Base-by-base conservation (phyloP, 2,329 filamentous ascomycete species). In the Gyromitra esculenta region DNA sequence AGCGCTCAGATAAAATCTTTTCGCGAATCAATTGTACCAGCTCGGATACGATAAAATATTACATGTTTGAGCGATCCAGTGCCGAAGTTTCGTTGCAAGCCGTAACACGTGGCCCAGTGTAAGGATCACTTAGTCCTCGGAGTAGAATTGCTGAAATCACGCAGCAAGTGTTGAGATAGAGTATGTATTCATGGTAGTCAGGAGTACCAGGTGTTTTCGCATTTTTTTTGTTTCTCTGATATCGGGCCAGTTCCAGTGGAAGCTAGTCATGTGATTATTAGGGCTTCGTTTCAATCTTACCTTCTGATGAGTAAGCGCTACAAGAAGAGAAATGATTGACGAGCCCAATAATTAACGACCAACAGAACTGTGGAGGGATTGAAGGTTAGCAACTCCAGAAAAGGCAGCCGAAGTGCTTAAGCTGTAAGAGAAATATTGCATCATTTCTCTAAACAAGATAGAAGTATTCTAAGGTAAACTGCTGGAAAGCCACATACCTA, bases 11-110 rank as follows among this genome's bases (percentile, higher is more conserved):
- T 35, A n/a, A 56, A 41, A 11, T 35, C n/a, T 11, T 56, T 11
- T 35, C 37, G 39, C 63, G 48, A 56, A 67, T 43, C 64, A 54
- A 45, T 67, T 56, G 11, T n/a, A 13, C 54, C 9, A 57, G 54
- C 13, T 18, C 56, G 13, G 2, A 13, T 39, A 25, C 39, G 35
- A 9, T 37, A 37, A 25, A 8, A 25, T 25, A n/a, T 15, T 25
- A 8, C 15, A 8, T 63, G 41, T 11, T 65, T 52, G 62, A 64
- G 48, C 7, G 35, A 25, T 18, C 50, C 7, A 52, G n/a, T 52
- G 18, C 18, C 9, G 7, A 52, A 21, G n/a, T 21, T 21, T 52
- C 18, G 8, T 25, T 21, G 50, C 8, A 5, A 13, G 50, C 21
- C 50, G 8, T 11, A 54, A 54, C 18, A 54, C 18, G 18, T 25